Evolutionary conservation across 2,329 filamentous ascomycete species (phyloP), one percentile per base, ranked within the genome.

Genomic region (Ustulina deusta): DNA sequence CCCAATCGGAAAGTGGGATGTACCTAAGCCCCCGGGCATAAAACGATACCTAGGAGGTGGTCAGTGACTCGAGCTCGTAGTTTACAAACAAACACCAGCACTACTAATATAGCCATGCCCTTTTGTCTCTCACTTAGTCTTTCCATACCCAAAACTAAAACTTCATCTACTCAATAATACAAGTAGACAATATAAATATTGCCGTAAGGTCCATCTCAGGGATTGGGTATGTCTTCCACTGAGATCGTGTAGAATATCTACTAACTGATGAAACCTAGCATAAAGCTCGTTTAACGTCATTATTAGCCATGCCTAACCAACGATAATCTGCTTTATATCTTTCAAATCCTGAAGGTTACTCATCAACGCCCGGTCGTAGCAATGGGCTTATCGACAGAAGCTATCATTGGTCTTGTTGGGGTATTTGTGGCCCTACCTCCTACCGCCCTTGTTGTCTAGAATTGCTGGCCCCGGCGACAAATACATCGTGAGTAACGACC

Each of bases 381-480:
- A 25, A 55, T 55, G 52, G 20, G 5, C 27, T 10, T 55, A 6
- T 36, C 52, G 15, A 13, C 32, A 15, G 34, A 55, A 38, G 34
- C 27, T 15, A 25, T 55, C 32, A 38, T 55, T 25, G 34, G 32
- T 10, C 7, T 38, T 2, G 10, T 38, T 17, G 52, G 52, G 20
- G 32, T 40, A 17, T 38, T 55, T 6, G 32, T 40, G 25, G 52
- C 52, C n/a, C 52, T 55, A 15, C 48, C 48, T 29, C 48, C 48
- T 6, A 29, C 48, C 11, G 22, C 32, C 4, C n/a, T 55, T n/a
- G 52, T 25, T 32, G 3, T 55, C 32, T 55, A 17, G 52, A 36
- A 55, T 13, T 55, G 34, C 7, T 55, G 20, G 29, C 13, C 32
- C n/a, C n/a, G 9, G 20, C 52, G 32, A 20, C 52, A 3, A 22